Conservation (phyloP, 2,329 filamentous ascomycete species). For the Penicillium hordei region DNA sequence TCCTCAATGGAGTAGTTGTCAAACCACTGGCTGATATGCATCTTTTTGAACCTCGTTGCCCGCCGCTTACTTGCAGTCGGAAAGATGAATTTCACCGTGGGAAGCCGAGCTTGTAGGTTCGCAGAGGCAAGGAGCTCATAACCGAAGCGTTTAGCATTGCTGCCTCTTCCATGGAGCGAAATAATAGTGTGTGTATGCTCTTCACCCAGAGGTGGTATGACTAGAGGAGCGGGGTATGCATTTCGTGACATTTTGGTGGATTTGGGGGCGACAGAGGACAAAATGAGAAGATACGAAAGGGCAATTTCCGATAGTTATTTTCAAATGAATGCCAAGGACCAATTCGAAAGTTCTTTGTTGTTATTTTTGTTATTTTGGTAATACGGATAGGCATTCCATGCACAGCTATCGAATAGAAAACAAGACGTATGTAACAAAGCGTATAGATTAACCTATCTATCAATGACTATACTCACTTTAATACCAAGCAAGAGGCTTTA, state of each 20-base stretch:
- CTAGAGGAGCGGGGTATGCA: slow-evolving; percentile 5
- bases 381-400: not conserved
- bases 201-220: not conserved
- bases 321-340: not conserved
- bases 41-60: slow-evolving; percentile 45
- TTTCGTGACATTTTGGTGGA: not conserved
- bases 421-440: not conserved
- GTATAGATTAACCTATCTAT: not conserved
- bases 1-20: slow-evolving; percentile 47
- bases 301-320: not conserved
- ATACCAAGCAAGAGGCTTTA: not conserved
- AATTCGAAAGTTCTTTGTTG: not conserved
- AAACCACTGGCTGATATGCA: slow-evolving; percentile 54
- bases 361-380: not conserved
- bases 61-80: slow-evolving; percentile 51
- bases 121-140: slow-evolving; percentile 31
- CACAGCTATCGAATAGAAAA: not conserved
- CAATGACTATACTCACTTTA: not conserved
- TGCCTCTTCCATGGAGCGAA: slow-evolving; percentile 13
- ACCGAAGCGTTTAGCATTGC: slow-evolving; percentile 48
- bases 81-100: slow-evolving; percentile 51
- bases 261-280: not conserved
- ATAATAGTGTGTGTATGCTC: slow-evolving; percentile 18
- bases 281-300: not conserved
- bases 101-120: slow-evolving; percentile 15